Percentiles rank a stretch among this genome's conserved stretches.
These are phyloP conservation scores for Balamuthia mandrillaris DNA, from an alignment of 208 protist species.

Conservation along the genomic window DNA sequence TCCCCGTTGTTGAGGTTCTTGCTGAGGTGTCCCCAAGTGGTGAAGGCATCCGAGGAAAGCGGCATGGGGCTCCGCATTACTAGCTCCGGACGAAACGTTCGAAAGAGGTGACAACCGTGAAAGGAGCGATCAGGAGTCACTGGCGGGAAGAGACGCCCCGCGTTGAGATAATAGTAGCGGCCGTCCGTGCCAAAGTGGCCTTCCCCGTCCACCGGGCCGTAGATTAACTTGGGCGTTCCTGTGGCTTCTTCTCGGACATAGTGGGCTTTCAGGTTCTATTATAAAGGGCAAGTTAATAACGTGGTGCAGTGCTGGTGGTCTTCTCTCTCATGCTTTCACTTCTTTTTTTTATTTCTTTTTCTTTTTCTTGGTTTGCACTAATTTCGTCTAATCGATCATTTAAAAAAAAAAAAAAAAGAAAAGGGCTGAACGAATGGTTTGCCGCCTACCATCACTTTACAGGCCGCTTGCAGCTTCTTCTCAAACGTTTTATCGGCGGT, in stretches of 20 bases:
- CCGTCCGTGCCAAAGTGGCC: too few species aligned
- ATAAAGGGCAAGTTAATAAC: not conserved
- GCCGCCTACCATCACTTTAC: too few species aligned
- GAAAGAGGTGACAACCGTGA: constrained; percentile 9
- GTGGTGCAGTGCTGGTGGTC: not conserved
- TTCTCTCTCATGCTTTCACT: not conserved
- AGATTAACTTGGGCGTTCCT: not conserved
- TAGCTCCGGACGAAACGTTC: not conserved
- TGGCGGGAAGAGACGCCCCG: constrained; percentile 14
- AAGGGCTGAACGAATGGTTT: too few species aligned
- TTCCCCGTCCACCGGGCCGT: constrained; percentile 28
- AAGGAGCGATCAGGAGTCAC: constrained; percentile 12
- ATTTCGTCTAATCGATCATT: too few species aligned
- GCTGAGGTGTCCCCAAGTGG: constrained; percentile 11
- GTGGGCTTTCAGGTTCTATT: constrained; percentile 26
- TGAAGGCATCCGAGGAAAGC: constrained; percentile 34
- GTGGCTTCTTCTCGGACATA: not conserved
- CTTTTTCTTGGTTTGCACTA: constrained; percentile 14
- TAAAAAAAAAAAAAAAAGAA: too few species aligned
- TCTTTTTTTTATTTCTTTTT: not conserved
- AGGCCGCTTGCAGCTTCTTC: not conserved
- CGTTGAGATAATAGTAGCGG: constrained; percentile 31
- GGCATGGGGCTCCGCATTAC: constrained; percentile 7
- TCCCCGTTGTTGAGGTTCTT: constrained; percentile 35
- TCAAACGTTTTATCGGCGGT: too few species aligned